Base-by-base conservation (phyloP, 2,329 filamentous ascomycete genomes). In the Ustilaginoidea virens region DNA sequence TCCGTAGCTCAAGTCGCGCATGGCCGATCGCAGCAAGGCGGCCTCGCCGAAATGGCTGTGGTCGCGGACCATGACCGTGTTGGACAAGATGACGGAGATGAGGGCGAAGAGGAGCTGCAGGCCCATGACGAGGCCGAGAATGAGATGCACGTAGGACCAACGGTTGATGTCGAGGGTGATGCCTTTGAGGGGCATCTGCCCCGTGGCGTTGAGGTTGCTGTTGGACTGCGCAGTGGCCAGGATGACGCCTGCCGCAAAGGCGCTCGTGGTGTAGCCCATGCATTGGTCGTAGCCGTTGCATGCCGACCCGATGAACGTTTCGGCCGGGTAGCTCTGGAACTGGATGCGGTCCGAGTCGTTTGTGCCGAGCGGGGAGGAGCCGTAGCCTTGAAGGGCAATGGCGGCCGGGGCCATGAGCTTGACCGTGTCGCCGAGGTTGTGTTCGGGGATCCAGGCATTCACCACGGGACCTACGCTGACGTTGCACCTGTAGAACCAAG, bases 401-500 rank as follows among this genome's bases (percentile, higher is more conserved):
- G 52, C 48, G 2, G 44, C 38, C 5, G 51, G 43, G 1, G 54
- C 51, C 15, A 54, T 40, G 11, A 36, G 35, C 2, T 49, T 48
- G 30, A 60, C 45, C 13, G 46, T 35, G 24, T 42, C 37, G 18
- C 53, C 51, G 12, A 59, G 42, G 1, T 38, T 31, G 28, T 58
- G 51, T 28, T 53, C 51, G 7, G 46, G 49, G 32, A 48, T 40
- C 2, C 47, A 40, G 2, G 52, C 58, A 26, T 43, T 55, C 14
- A 23, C 29, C 1, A 57, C 56, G 2, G 36, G 13, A 1, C 41
- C 42, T 4, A 60, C 28, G 1, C 45, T 53, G 11, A 56, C 43
- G 28, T 57, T 52, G 41, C 58, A 61, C 10, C 29, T 34, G 39
- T 61, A 61, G 32, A 48, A 58, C 55, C 55, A 61, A 0, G 56